Base-by-base conservation (phyloP, 345 rosid genomes). In the Citrus medica region DNA sequence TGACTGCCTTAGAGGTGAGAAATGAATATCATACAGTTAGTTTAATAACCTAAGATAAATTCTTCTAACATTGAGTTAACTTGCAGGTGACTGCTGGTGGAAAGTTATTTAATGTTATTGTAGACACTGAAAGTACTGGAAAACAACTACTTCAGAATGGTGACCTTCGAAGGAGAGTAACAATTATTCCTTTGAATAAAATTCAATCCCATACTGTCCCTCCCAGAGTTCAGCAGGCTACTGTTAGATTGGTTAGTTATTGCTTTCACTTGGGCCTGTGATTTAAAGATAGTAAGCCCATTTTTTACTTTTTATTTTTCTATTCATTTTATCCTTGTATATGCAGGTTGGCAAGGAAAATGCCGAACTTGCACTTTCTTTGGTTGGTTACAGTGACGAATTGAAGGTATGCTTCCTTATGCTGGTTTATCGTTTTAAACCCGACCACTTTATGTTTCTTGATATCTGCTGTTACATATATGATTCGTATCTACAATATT, bases 131-230 rank as follows among this genome's bases (percentile, higher is more conserved):
- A 87, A 89, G 85, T 83, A 94, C 97, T 12, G 99, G 97, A 71
- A 96, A 96, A 71, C 95, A 89, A 81, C 91, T 96, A 73, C 97
- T 94, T 89, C 91, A 96, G 86, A 90, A 94, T 78, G 98, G 99
- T 75, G 92, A 90, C 72, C 98, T 96, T 67, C 90, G 90, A 74
- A 92, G 95, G 83, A 87, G 98, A 78, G 97, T 94, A 62, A 96
- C 99, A 79, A 91, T 94, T 79, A 92, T 95, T 69, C 98, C 99
- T 79, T 82, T 90, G 79, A 96, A 92, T 82, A 94, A 96, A 93
- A 94, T 96, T 75, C 97, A 92, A 28, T 77, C 90, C 4, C 32
- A 84, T 77, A 63, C 71, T 65, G 89, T 92, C 82, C 87, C 87
- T 58, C 81, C 88, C 24, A 84, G 92, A 84, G 92, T 89, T 82